Evolutionary conservation across 1,284 basidiomycete genomes (phyloP), one percentile per base, ranked within the genome.

Genomic region (Salmacisia buchloeana): DNA sequence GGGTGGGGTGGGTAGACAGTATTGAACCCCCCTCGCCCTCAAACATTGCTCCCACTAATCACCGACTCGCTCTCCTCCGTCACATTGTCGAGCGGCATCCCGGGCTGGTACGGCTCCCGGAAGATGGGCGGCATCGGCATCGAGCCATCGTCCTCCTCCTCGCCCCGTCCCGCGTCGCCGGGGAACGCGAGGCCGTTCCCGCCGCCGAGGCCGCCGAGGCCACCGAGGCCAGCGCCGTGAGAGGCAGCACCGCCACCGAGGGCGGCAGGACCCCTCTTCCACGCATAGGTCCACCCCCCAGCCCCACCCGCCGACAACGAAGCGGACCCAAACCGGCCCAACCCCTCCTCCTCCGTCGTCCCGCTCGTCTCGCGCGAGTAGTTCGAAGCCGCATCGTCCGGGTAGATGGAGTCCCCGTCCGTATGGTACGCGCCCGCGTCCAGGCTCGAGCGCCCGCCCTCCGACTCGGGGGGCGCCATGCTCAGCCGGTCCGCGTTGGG

Each of bases 11-110:
- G n/a, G n/a, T n/a, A n/a, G n/a, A n/a, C n/a, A n/a, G n/a, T n/a
- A 18, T 7, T 38, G 9, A 49, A 49, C 9, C 25, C 45, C 7
- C 10, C 9, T n/a, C 13, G 3, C 21, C 33, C 3, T 43, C 38
- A 43, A 21, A 60, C 58, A 56, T 66, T 71, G 34, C 61, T 63
- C 13, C 67, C 66, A 29, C 63, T 66, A 23, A 75, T 60, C 2
- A 72, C 65, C 29, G 67, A 71, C 63, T 75, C 74, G 45, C 63
- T 65, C 63, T 76, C 74, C 57, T 76, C 74, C 21, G 67, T 38
- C 21, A 76, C 65, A 41, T 76, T 76, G 52, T 72, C 73, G 21
- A 76, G 59, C 29, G 74, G 74, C 69, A 73, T 70, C 2, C 74
- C 74, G 2, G 74, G 74, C 60, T 73, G 71, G 59, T 76, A 76